Base-by-base conservation (phyloP, 2,329 filamentous ascomycete genomes). In the Paramyrothecium sp. region DNA sequence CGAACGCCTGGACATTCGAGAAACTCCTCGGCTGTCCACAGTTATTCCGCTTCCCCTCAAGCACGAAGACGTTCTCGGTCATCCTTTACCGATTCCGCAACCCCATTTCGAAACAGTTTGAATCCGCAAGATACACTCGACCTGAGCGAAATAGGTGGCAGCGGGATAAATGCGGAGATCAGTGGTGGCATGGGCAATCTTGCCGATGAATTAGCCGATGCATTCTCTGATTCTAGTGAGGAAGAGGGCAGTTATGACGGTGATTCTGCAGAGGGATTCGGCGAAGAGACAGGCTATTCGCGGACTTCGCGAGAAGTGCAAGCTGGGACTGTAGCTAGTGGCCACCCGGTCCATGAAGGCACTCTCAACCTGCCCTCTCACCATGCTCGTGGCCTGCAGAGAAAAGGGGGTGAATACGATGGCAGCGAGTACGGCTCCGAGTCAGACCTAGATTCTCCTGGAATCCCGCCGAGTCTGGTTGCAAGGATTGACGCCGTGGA, bases 121-220 rank as follows among this genome's bases (percentile, higher is more conserved):
- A 78, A 76, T 64, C 78, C 81, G 55, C 73, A 76, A 57, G 81
- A 84, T 63, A 68, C 67, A 38, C 68, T 77, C n/a, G 78, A 81
- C 55, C 70, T 83, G 54, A 73, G 73, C 57, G 71, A 77, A n/a
- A 77, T 81, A 51, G 72, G 73, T 58, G 71, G 69, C 56, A 75
- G 72, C 47, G 79, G 72, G 41, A 71, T 72, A 50, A 16, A 11
- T 23, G 3, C 20, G 10, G 74, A 71, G 22, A 70, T 70, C 3
- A 76, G 75, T 53, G 85, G 85, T 60, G 88, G 88, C 10, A 77
- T 92, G 60, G 91, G 90, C 33, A 93, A 92, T 64, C 73, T 95
- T 52, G 91, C 91, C 2, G 91, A 94, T 72, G 91, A 95, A 72
- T 77, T 95, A 51, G 91, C 89, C 2, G 89, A 90, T 67, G 87